phyloP scores from a whole-genome alignment of 2,329 filamentous ascomycete species.

The Trichocomaceae sp. region DNA sequence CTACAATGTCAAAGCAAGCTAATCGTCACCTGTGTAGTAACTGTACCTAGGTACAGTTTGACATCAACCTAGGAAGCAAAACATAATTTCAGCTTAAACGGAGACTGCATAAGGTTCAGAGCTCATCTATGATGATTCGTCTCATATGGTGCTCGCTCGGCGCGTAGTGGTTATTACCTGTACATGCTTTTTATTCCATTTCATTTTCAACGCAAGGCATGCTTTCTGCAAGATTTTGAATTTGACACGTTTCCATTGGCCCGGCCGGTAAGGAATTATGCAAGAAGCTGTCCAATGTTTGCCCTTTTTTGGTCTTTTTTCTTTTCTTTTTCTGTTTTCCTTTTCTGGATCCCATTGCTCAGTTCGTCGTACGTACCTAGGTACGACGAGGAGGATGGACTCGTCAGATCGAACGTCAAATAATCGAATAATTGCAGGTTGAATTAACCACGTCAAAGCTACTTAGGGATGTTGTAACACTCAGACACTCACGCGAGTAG shows the following conservation, averaged over 20 bases:
- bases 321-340: background rate
- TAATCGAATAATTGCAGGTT: slow-evolving; percentile 1
- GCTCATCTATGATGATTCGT: too few relatives aligned
- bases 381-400: background rate
- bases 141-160: too few relatives aligned
- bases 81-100: too few relatives aligned
- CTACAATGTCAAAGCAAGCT: too few relatives aligned
- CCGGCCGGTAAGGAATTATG: background rate
- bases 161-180: too few relatives aligned
- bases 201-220: slow-evolving; percentile 1
- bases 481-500: background rate
- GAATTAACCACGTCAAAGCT: slow-evolving; percentile 1
- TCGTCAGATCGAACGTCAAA: slow-evolving; percentile 3
- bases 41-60: too few relatives aligned
- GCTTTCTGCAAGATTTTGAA: background rate
- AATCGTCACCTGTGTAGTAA: too few relatives aligned
- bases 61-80: too few relatives aligned
- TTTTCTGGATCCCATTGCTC: background rate
- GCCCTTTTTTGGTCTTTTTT: background rate
- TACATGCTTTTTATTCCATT: background rate
- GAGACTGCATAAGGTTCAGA: too few relatives aligned
- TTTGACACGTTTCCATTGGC: background rate
- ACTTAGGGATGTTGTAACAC: slow-evolving; percentile 6
- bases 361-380: background rate
- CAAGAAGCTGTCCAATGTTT: background rate